phyloP scores from a whole-genome alignment of 208 protist species.

The Phytomonas serpens region DNA sequence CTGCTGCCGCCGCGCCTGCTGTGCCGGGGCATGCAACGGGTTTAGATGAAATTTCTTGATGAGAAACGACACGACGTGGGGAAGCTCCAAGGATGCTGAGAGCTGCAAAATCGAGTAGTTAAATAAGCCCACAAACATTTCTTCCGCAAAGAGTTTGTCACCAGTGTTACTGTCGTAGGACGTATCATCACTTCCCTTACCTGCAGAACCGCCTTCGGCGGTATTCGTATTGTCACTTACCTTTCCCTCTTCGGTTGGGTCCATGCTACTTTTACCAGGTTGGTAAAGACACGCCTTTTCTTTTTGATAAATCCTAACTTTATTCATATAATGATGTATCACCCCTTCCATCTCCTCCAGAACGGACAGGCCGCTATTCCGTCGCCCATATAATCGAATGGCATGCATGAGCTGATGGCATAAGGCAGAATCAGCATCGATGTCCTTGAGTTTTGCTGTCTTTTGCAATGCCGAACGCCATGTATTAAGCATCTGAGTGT shows the following conservation, averaged over 20 bases:
- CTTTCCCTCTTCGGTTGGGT: not conserved
- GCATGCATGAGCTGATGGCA: slow-evolving; percentile 29
- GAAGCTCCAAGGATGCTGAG: slow-evolving; percentile 35
- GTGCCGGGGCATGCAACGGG: slow-evolving; percentile 38
- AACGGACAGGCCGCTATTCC: slow-evolving; percentile 21
- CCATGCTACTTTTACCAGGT: not conserved
- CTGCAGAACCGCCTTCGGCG: not conserved
- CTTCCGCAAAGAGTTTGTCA: not conserved
- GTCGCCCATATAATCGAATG: slow-evolving; percentile 39
- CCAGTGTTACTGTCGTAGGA: not conserved
- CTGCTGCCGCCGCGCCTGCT: slow-evolving; percentile 9
- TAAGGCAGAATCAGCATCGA: slow-evolving; percentile 4
- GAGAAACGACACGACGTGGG: slow-evolving; percentile 42
- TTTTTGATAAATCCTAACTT: not conserved
- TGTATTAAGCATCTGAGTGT: not conserved
- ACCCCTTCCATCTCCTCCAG: slow-evolving; percentile 36
- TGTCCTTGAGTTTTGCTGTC: not conserved
- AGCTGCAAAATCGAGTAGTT: slow-evolving; percentile 65
- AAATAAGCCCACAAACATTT: not conserved
- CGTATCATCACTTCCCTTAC: not conserved
- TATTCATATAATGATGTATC: slow-evolving; percentile 18
- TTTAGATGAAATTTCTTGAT: slow-evolving; percentile 36
- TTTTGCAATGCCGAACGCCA: not conserved
- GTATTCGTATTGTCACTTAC: not conserved
- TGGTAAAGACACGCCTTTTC: not conserved